Evolutionary conservation across 805 yeast genomes (phyloP).

Genomic region (Spencermartinsiella europaea): DNA sequence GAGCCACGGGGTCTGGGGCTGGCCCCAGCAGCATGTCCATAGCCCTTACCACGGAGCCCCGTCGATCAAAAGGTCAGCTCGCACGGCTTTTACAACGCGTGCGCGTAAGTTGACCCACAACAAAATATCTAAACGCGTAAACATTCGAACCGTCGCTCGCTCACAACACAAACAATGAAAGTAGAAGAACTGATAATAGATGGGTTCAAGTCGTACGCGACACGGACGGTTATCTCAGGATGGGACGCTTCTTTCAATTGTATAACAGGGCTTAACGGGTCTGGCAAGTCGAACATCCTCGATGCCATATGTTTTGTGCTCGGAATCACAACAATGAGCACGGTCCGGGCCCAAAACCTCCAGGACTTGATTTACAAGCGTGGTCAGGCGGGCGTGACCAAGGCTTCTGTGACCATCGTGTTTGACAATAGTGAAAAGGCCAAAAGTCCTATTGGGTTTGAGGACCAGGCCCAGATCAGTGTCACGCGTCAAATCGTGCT

Average conservation of each 20-base stretch:
- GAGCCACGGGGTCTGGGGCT: too few relatives aligned
- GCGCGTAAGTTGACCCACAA: too few relatives aligned
- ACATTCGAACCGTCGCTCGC: neutral
- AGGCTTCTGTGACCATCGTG: constrained; percentile 93
- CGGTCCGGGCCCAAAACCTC: constrained; percentile 86
- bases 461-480: constrained; percentile 67
- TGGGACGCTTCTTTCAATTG: constrained; percentile 98
- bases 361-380: constrained; percentile 94
- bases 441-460: constrained; percentile 85
- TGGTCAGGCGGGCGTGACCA: constrained; percentile 97
- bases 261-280: constrained; percentile 95
- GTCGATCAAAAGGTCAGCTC: too few relatives aligned
- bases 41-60: too few relatives aligned
- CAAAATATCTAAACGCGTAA: neutral
- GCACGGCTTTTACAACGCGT: too few relatives aligned
- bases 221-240: constrained; percentile 87
- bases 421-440: constrained; percentile 78
- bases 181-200: constrained; percentile 96
- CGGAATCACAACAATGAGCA: constrained; percentile 91
- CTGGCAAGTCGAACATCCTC: constrained; percentile 92
- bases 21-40: too few relatives aligned
- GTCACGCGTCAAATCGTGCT: constrained; percentile 87
- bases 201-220: constrained; percentile 96
- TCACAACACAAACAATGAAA: constrained; percentile 47
- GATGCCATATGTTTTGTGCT: constrained; percentile 98